A percentile compares a stretch with the other conserved stretches of the same genome.
phyloP scores from a whole-genome alignment of 305 asterid genomes.

The Solanum hybrid region DNA sequence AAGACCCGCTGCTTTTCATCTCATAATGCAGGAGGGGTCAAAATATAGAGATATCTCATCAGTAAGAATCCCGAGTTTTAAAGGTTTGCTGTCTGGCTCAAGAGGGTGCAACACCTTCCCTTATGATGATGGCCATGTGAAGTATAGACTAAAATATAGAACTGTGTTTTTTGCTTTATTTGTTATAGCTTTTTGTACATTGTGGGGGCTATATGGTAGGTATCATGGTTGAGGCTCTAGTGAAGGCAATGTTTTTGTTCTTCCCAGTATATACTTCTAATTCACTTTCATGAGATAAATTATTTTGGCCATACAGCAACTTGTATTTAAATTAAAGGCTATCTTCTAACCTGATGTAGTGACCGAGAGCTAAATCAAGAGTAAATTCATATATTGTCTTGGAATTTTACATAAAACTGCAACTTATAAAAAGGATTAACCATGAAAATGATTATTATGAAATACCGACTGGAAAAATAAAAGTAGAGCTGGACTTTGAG shows the following conservation, averaged over 20 bases:
- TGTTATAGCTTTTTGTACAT: neutral
- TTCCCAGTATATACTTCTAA: neutral
- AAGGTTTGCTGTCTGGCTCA: neutral
- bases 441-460: neutral
- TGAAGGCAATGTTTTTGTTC: neutral
- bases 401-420: neutral
- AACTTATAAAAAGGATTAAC: neutral
- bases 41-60: neutral
- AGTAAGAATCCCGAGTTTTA: neutral
- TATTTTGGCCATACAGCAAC: neutral
- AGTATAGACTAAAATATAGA: neutral
- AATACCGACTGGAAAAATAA: neutral
- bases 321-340: neutral
- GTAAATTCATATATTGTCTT: neutral
- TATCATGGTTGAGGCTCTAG: neutral
- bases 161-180: neutral
- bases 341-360: neutral
- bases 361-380: neutral
- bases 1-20: neutral
- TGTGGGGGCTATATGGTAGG: neutral
- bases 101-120: constrained; percentile 1
- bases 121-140: neutral
- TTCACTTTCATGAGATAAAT: neutral
- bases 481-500: neutral
- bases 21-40: neutral